Base-by-base conservation (phyloP, 306 rosid genomes). In the Urtica urens region DNA sequence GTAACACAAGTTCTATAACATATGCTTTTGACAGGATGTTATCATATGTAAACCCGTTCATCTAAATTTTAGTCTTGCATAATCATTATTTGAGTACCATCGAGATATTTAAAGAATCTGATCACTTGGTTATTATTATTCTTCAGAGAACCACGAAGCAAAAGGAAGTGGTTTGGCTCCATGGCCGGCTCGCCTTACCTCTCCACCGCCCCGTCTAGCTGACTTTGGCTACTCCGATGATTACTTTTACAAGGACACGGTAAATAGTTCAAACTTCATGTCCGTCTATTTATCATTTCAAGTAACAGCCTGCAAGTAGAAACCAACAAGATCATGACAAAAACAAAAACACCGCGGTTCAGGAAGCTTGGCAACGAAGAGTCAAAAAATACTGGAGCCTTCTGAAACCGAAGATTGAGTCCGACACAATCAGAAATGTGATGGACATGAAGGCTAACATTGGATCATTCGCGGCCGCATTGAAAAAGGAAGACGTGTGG, bases 381-480 rank as follows among this genome's bases (percentile, higher is more conserved):
- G 99, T 92, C 34, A 88, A 73, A 53, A 79, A 67, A 39, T 92
- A 92, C 78, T 92, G 94, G 99, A 76, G 69, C 72, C 78, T 86
- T 19, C 53, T 82, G 86, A 64, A 76, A 63, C 57, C 82, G 11
- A 86, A 78, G 67, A 24, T 86, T 40, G 37, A 60, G 60, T 49
- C 86, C 10, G 71, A 92, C 69, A 71, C 78, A 1, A 2, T 82
- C 33, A 75, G 96, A 76, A 92, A 92, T 34, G 53, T 92, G 60
- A 86, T 92, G 99, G 99, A 92, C 74, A 92, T 92, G 99, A 86
- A 92, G 69, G 94, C 99, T 53, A 46, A 72, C 67, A 33, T 92
- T 79, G 99, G 94, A 47, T 86, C 96, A 42, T 92, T 82, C 68
- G 96, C 73, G 38, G 94, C 93, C 72, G 86, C 99, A 45, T 72